These are phyloP conservation scores for Monosporozyma solicola DNA, from an alignment of 805 yeast species.

Conservation along the genomic window DNA sequence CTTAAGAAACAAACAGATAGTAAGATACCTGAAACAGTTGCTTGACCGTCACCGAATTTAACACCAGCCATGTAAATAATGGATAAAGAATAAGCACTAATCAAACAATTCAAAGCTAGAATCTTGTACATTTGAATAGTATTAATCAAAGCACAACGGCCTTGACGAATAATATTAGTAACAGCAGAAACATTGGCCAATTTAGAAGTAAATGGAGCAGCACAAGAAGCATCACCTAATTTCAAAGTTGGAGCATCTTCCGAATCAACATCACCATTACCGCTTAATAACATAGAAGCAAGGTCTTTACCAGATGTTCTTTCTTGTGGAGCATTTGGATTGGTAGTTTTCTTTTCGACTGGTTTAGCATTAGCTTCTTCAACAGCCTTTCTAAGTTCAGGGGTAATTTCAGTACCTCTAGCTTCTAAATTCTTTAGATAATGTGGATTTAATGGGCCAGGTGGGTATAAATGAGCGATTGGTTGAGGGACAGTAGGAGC, in stretches of 20 bases:
- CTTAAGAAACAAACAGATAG: slow-evolving; percentile 91
- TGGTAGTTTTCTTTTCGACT: slow-evolving; percentile 30
- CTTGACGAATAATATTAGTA: slow-evolving; percentile 90
- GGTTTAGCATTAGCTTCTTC: slow-evolving; percentile 39
- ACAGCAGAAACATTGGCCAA: slow-evolving; percentile 87
- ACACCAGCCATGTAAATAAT: slow-evolving; percentile 95
- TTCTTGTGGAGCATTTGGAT: slow-evolving; percentile 42
- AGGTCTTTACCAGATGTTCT: slow-evolving; percentile 33
- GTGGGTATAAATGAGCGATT: slow-evolving; percentile 95
- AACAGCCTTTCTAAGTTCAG: slow-evolving; percentile 57
- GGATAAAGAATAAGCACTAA: slow-evolving; percentile 90
- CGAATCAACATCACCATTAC: slow-evolving; percentile 36
- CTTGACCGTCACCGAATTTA: slow-evolving; percentile 95
- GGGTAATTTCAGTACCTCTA: slow-evolving; percentile 72
- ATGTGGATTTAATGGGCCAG: slow-evolving; percentile 86
- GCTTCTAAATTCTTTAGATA: slow-evolving; percentile 78
- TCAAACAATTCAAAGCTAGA: slow-evolving; percentile 90
- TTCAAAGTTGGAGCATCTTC: slow-evolving; percentile 86
- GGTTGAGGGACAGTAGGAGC: slow-evolving; percentile 72
- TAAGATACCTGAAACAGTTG: slow-evolving; percentile 90
- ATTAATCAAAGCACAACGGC: slow-evolving; percentile 94
- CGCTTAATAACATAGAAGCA: slow-evolving; percentile 32
- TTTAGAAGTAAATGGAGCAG: slow-evolving; percentile 97
- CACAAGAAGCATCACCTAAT: slow-evolving; percentile 97
- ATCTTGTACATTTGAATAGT: slow-evolving; percentile 99